Evolutionary conservation across 2,329 filamentous ascomycete genomes (phyloP), one percentile per base, ranked within the genome.

Genomic region (Penicillium olsonii): DNA sequence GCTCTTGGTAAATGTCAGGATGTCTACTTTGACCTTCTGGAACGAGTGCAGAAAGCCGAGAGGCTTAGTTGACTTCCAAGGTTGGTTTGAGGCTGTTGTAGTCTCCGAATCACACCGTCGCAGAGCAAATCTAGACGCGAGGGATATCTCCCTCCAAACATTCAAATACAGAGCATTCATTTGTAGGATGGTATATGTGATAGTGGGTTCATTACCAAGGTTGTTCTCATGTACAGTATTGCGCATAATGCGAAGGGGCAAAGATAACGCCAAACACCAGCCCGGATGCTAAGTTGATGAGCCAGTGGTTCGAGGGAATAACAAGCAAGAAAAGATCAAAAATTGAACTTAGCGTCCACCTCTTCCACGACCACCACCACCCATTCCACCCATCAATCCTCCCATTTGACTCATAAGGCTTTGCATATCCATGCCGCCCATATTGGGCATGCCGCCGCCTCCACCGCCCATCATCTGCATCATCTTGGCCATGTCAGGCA

Each of bases 401-500:
- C 88, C 72, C 72, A 94, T 90, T 59, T 87, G 86, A 68, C 87
- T 84, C 79, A 82, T 82, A 84, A 94, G 87, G 55, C 87, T 85
- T 73, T 87, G 82, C 51, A 87, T 81, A 22, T 85, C 84, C 55
- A 79, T 79, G 2, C 75, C 75, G 6, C 74, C 75, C 18, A 78
- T 60, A 39, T 77, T 75, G 1, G 87, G 85, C 78, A 92, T 84
- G 0, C 82, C 83, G 1, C 83, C 87, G 19, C 84, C 86, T 7
- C 80, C 83, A 5, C 84, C 85, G 1, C 84, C 85, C 84, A 95
- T 90, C 80, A 92, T 92, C 84, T 96, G 95, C 60, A 96, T 82
- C 88, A 95, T 95, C 79, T 94, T 92, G 83, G 95, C 92, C 74
- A 97, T 81, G 49, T 85, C 85, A 26, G 84, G 84, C 81, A 96